A percentile compares a stretch with the other conserved stretches of the same genome.
Conservation (phyloP, 805 yeast genomes). For the Kluyveromyces lactis region DNA sequence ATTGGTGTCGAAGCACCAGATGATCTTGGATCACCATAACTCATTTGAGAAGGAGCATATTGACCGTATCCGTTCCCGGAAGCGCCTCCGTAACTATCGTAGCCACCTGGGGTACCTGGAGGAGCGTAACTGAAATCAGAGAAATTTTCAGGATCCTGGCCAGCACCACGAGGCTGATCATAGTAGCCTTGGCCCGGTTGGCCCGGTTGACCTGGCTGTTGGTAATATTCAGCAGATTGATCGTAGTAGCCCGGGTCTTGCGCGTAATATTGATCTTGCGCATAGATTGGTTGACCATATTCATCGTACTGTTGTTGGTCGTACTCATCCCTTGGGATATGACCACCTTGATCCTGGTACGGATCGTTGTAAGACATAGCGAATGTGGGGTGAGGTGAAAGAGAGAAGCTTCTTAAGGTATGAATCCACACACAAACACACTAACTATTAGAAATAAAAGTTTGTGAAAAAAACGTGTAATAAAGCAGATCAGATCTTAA, state of each 20-base stretch:
- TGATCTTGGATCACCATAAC: conserved; percentile 74
- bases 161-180: conserved; percentile 43
- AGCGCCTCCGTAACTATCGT: conserved; percentile 46
- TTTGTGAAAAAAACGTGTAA: too few species aligned
- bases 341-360: conserved; percentile 23
- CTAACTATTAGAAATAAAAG: too few species aligned
- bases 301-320: conserved; percentile 28
- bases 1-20: conserved; percentile 94
- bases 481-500: too few species aligned
- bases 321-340: conserved; percentile 14
- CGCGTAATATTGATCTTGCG: conserved; percentile 28
- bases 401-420: not conserved
- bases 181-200: conserved; percentile 42
- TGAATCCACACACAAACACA: too few species aligned
- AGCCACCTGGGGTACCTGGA: conserved; percentile 50
- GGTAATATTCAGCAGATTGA: conserved; percentile 31
- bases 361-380: conserved; percentile 21
- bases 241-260: conserved; percentile 31
- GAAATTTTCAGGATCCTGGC: conserved; percentile 51
- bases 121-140: conserved; percentile 62
- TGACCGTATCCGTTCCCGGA: conserved; percentile 51
- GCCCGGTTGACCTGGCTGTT: conserved; percentile 30
- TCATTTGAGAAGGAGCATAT: conserved; percentile 79
- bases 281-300: conserved; percentile 36
- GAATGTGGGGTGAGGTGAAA: too few species aligned